A percentile compares a stretch with the other conserved stretches of the same genome.
phyloP scores from a whole-genome alignment of 23 red algal genomes.

The Gracilaria domingensis region DNA sequence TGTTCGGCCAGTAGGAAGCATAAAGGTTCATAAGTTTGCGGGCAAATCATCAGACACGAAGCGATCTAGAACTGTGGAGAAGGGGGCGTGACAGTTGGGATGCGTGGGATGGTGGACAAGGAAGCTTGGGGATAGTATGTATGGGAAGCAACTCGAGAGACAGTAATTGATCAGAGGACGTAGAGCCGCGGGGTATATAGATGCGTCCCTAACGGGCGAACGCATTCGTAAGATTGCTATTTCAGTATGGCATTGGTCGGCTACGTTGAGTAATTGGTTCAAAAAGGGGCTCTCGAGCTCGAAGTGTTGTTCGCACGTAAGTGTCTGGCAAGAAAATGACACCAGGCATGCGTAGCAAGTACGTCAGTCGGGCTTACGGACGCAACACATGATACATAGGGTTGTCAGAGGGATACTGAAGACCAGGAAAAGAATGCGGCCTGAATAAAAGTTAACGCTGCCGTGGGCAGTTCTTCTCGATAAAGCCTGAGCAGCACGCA shows the following conservation, averaged over 20 bases:
- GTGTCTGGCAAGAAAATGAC: slow-evolving; percentile 43
- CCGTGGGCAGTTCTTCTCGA: slow-evolving; percentile 41
- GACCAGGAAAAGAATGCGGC: slow-evolving; percentile 67
- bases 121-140: neutral
- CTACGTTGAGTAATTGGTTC: slow-evolving; percentile 37
- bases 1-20: slow-evolving; percentile 84
- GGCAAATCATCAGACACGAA: slow-evolving; percentile 67
- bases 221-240: slow-evolving; percentile 27
- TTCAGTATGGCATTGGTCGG: neutral
- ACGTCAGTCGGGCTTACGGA: slow-evolving; percentile 37
- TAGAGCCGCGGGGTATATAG: slow-evolving; percentile 56
- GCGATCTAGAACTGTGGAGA: slow-evolving; percentile 56
- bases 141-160: slow-evolving; percentile 46
- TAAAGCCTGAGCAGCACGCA: slow-evolving; percentile 78
- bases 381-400: slow-evolving; percentile 64
- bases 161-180: slow-evolving; percentile 46
- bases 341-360: slow-evolving; percentile 61
- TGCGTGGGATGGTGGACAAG: slow-evolving; percentile 17
- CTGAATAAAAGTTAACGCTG: slow-evolving; percentile 62
- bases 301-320: slow-evolving; percentile 29
- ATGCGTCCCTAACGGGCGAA: slow-evolving; percentile 46
- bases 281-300: slow-evolving; percentile 34
- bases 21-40: slow-evolving; percentile 76
- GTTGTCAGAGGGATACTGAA: slow-evolving; percentile 58
- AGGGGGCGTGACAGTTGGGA: slow-evolving; percentile 56